Base-by-base conservation (phyloP, 2,329 filamentous ascomycete genomes). In the Aquanectria penicillioides region DNA sequence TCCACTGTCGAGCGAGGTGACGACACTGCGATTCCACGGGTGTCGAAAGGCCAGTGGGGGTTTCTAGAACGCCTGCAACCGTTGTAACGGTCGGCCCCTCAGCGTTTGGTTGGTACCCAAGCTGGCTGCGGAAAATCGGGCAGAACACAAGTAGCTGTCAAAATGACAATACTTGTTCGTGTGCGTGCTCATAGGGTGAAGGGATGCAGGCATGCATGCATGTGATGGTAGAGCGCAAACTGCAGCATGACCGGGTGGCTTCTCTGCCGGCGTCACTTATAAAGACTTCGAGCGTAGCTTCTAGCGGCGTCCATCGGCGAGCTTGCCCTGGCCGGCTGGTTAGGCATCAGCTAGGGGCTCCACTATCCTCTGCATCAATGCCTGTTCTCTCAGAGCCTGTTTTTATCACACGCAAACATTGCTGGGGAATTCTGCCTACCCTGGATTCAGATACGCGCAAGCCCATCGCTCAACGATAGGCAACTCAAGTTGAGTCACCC, bases 1-100 rank as follows among this genome's bases (percentile, higher is more conserved):
- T 23, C n/a, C n/a, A n/a, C n/a, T n/a, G n/a, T 40, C 44, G 40
- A 62, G 48, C 57, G 51, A 60, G 38, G 64, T 65, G 57, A 63
- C 63, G 61, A 57, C 52, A 49, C 34, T 41, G 44, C 44, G 59
- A 62, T 69, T 67, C 66, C 34, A 69, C 38, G 37, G 54, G 23
- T n/a, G 36, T 69, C 68, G 61, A 59, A 60, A 34, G 52, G 33
- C 38, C 50, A 36, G 66, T 70, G 62, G 68, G 65, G 65, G 20
- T 44, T 70, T 70, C 68, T 69, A 68, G 68, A 70, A 70, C 25
- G 62, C 31, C 28, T 46, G 29, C 41, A 46, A 46, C 26, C n/a
- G n/a, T n/a, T n/a, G n/a, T n/a, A n/a, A n/a, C n/a, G n/a, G n/a
- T n/a, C n/a, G n/a, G n/a, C n/a, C n/a, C n/a, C n/a, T n/a, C n/a